Conservation (phyloP, 306 rosid genomes). For the Geum urbanum region DNA sequence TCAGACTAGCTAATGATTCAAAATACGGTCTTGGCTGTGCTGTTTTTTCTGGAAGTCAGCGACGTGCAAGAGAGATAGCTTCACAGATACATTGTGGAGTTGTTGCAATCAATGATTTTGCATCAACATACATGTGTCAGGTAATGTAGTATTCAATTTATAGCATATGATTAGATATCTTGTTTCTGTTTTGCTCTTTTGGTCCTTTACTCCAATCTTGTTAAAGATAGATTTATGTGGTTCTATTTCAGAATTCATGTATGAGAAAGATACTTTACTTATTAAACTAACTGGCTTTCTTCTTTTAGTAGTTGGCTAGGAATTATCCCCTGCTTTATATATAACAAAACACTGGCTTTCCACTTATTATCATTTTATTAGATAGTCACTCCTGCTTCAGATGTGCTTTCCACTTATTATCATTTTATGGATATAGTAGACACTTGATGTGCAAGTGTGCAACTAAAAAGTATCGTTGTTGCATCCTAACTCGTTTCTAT, state of each 20-base stretch:
- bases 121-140: constrained; percentile 84
- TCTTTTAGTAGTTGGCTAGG: background rate
- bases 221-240: background rate
- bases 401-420: constrained; percentile 2
- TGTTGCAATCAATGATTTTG: constrained; percentile 80
- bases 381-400: background rate
- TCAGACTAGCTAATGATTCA: constrained; percentile 83
- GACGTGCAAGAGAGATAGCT: constrained; percentile 68
- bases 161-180: background rate
- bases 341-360: background rate
- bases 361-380: background rate
- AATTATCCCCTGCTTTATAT: background rate
- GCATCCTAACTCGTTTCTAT: background rate
- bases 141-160: constrained; percentile 29
- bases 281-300: background rate
- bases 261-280: background rate
- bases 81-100: constrained; percentile 75
- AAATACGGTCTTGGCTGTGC: constrained; percentile 89
- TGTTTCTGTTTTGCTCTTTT: background rate
- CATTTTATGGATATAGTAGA: background rate
- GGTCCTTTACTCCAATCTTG: background rate
- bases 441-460: background rate
- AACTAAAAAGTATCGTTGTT: constrained; percentile 1
- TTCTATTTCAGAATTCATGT: background rate
- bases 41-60: constrained; percentile 82